Conservation (phyloP, 176 grass and related monocot species). For the Oryza rufipogon region DNA sequence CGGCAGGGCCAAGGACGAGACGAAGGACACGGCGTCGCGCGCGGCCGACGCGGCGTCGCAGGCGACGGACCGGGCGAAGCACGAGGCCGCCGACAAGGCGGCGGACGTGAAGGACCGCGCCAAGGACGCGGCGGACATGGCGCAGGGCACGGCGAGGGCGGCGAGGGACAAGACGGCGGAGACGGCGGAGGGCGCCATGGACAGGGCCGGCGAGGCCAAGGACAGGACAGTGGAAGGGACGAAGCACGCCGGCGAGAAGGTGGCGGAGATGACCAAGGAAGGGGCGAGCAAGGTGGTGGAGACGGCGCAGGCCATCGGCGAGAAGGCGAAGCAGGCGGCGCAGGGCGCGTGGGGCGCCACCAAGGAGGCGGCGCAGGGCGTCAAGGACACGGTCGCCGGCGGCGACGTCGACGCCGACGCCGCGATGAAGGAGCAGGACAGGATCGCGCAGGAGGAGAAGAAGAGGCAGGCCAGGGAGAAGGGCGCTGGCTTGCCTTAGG, state of each 20-base stretch:
- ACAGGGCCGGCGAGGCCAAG: slow-evolving; percentile 34
- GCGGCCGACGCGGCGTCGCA: neutral
- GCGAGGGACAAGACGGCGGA: slow-evolving; percentile 40
- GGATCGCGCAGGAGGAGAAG: slow-evolving; percentile 31
- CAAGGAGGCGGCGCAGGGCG: slow-evolving; percentile 50
- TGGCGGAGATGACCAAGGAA: slow-evolving; percentile 54
- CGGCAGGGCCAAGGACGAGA: slow-evolving; percentile 40
- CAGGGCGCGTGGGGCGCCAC: slow-evolving; percentile 59
- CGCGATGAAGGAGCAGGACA: slow-evolving; percentile 35
- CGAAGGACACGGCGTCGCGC: slow-evolving; percentile 14
- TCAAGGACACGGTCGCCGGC: slow-evolving; percentile 40
- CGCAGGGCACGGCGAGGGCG: slow-evolving; percentile 25
- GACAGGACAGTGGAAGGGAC: slow-evolving; percentile 39
- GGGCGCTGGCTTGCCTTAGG: slow-evolving; percentile 46
- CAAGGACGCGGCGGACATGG: slow-evolving; percentile 38
- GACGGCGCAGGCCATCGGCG: slow-evolving; percentile 45
- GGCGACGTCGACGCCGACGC: slow-evolving; percentile 14
- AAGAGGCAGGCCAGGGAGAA: slow-evolving; percentile 57
- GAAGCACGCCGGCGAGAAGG: slow-evolving; percentile 43
- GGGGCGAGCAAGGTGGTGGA: slow-evolving; percentile 52
- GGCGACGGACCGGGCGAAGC: slow-evolving; percentile 4
- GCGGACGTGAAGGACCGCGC: slow-evolving; percentile 36
- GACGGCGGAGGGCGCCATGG: slow-evolving; percentile 28
- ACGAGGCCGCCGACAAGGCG: slow-evolving; percentile 40
- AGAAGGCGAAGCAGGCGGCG: slow-evolving; percentile 61